Evolutionary conservation across 495 filamentous ascomycete genomes (phyloP), one percentile per base, ranked within the genome.

Genomic region (Saxispiralis lemnorum): DNA sequence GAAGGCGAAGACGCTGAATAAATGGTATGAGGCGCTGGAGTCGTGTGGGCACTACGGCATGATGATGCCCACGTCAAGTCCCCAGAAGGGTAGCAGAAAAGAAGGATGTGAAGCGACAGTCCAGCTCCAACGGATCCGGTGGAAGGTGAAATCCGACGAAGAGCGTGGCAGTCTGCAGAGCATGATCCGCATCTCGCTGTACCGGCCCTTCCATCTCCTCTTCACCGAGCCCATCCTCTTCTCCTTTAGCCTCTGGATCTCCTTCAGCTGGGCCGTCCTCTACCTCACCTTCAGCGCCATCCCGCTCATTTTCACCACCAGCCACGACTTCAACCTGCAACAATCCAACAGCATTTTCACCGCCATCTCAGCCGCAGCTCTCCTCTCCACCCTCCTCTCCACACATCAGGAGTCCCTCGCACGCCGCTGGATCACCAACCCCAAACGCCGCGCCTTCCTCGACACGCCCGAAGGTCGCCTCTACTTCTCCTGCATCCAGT

Each of bases 201-300:
- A 74, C 38, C 71, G 85, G 12, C 86, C 87, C 5, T 93, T 95
- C 61, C 73, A 83, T 45, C 68, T 96, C 24, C 77, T 96, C 17
- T 63, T 83, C 52, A 93, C 85, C 10, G 88, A 95, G 52, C 83
- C 87, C 0, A 83, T 94, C 11, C 85, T 95, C 15, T 93, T 94
- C 64, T 93, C 80, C 65, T 96, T 94, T 61, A 87, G 81, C 17
- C 64, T 92, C 12, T 95, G 88, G 88, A 75, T 82, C 4, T 67
- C 83, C 6, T 94, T 95, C 59, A 77, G 74, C 39, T 96, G 87
- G 88, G 86, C 79, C 1, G 72, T 92, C 0, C 69, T 96, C 0
- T 95, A 94, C 59, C 66, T 96, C 19, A 80, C 78, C 24, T 86
- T 89, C 51, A 69, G 72, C 24, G 78, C 75, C 4, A 71, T 96